Evolutionary conservation across 2,329 filamentous ascomycete species (phyloP), one percentile per base, ranked within the genome.

Genomic region (Leptosphaerulina australis): DNA sequence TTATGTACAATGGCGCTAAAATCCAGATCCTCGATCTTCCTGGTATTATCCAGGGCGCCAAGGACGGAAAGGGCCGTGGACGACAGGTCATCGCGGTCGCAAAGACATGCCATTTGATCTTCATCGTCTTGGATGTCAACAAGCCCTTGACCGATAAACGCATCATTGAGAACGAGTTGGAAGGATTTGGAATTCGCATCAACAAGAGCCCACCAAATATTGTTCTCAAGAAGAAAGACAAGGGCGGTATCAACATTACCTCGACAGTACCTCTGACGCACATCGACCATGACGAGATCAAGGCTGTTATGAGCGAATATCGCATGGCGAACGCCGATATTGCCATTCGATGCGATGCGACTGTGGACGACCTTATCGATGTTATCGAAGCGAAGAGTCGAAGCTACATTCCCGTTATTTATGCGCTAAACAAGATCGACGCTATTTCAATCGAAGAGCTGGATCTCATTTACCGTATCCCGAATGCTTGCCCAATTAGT

Each of bases 161-260:
- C 54, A 82, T 99, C 57, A 99, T 99, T 68, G 94, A 99, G 77
- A 82, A 85, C 41, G 94, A 99, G 78, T 77, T 99, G 71, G 94
- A 99, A 74, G 94, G 94, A 6, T 99, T 99, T 67, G 94, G 94
- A 25, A 97, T 99, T 70, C 85, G 94, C 48, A 93, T 97, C 79
- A 99, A 99, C 81, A 99, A 97, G 80, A 79, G 86, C 64, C 94
- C 94, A 20, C 94, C 94, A 30, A 99, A 99, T 73, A 99, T 99
- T 68, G 90, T 94, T n/a, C 96, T 97, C 81, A 95, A 88, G 78
- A 99, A 99, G 82, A 99, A 99, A 81, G 94, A 99, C 76, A 97
- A 97, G 78, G 94, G 94, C 63, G 94, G 94, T 26, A 85, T 99
- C 69, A 92, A 90, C 69, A 94, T 99, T 69, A 96, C 92, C n/a